These are phyloP conservation scores for Calocybe gambosa DNA, from an alignment of 1,284 basidiomycete species.

Conservation along the genomic window DNA sequence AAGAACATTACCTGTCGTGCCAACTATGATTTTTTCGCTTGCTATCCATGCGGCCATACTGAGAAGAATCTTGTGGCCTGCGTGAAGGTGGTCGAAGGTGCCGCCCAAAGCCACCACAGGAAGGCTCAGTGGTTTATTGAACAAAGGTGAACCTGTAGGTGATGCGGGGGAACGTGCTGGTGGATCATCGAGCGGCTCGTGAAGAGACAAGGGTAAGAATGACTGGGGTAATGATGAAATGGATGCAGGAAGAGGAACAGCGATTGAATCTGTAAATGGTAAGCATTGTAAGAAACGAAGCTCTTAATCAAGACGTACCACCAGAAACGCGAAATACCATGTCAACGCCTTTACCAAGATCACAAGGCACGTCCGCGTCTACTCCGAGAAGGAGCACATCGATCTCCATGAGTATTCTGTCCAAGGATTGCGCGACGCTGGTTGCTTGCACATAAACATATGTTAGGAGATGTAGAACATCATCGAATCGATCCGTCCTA, in stretches of 20 bases:
- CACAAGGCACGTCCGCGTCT: constrained; percentile 33
- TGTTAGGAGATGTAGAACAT: constrained; percentile 61
- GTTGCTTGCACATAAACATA: constrained; percentile 73
- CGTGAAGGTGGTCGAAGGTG: constrained; percentile 97
- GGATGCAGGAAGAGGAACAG: constrained; percentile 33
- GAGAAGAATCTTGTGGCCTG: constrained; percentile 95
- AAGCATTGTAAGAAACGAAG: background rate
- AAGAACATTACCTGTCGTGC: constrained; percentile 64
- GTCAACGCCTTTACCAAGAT: constrained; percentile 34
- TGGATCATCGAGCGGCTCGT: constrained; percentile 15
- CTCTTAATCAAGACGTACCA: constrained; percentile 26
- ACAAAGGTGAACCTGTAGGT: constrained; percentile 8
- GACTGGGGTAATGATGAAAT: constrained; percentile 28
- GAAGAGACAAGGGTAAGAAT: constrained; percentile 26
- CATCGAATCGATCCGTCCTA: constrained; percentile 47
- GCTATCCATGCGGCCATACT: constrained; percentile 87
- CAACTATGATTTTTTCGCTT: constrained; percentile 77
- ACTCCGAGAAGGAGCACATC: constrained; percentile 57
- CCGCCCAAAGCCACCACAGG: constrained; percentile 57
- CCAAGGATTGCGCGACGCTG: constrained; percentile 57
- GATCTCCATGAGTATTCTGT: constrained; percentile 62
- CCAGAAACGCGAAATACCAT: constrained; percentile 46
- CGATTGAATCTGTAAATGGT: constrained; percentile 29
- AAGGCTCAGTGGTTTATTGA: constrained; percentile 26
- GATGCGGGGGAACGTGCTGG: constrained; percentile 11